Evolutionary conservation across 2,329 filamentous ascomycete genomes (phyloP), one percentile per base, ranked within the genome.

Genomic region (Cytospora schulzeri): DNA sequence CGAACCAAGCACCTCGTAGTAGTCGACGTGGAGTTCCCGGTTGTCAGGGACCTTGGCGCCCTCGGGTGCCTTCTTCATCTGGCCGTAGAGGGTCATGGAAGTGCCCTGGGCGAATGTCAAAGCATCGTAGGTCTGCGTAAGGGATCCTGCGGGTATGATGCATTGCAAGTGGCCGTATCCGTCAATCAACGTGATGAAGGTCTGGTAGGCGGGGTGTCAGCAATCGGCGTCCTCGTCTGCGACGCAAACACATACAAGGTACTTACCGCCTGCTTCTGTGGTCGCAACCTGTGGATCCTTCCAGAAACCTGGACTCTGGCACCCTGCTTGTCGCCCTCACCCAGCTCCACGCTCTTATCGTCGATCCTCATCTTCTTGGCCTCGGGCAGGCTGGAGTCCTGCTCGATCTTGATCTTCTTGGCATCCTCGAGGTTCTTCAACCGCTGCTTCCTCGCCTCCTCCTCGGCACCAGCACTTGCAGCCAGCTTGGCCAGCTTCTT

Each of bases 41-140:
- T 90, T 83, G 79, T 92, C 88, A 57, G 92, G 92, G 0, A 93
- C 93, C 66, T 89, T 87, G 68, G 90, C 87, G 62, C 91, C 91
- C 28, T 85, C 84, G 12, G 91, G 93, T 5, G 97, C 90, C 72
- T 91, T 85, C 74, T 87, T 88, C 83, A 97, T 88, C 81, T 96
- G 91, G 70, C 93, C 93, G 66, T 87, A 87, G 64, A 97, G 86
- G 72, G 88, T 88, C 73, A 97, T 87, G 59, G 92, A 92, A n/a
- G 92, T 95, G 79, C 94, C 93, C 68, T 90, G 88, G 35, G 92
- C 91, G 70, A 97, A 85, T 28, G 90, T 93, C 71, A 96, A 81
- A 67, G 92, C 91, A 73, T 96, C 92, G 80, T 96, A 96, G n/a
- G 91, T 94, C 82, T 92, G 93, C 70, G 92, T 90, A 71, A 98